Base-by-base conservation (phyloP, 2,329 filamentous ascomycete genomes). In the Fusarium buxicola region DNA sequence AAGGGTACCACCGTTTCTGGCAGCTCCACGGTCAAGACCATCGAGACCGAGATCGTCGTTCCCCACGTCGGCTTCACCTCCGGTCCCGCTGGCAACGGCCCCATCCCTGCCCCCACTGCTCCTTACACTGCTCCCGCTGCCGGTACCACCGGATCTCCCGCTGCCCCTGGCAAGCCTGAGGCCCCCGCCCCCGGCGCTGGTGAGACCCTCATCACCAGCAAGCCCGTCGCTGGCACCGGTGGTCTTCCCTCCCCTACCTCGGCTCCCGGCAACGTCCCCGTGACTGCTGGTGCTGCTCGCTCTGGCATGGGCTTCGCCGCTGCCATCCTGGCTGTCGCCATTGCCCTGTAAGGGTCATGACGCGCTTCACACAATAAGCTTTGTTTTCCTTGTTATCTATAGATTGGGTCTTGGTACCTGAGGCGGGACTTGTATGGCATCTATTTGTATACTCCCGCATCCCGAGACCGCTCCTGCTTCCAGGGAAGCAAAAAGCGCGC, bases 61-160 rank as follows among this genome's bases (percentile, higher is more conserved):
- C 85, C 85, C 38, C 74, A 83, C 75, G 80, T 87, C 60, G 79
- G 73, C 70, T 81, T 86, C 77, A 76, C 77, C 60, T 78, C 79
- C 32, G 68, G 66, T 51, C 57, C 62, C 49, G 59, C 58, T 58
- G 63, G 63, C 18, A 58, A 68, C 51, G 55, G 44, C 15, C 61
- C 60, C 41, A 35, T 67, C 15, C 60, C 74, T 62, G 75, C 74
- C 40, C 69, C 69, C 44, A 78, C 82, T 43, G 76, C 68, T 32
- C 70, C 81, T 34, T 74, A 80, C 25, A 78, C 76, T n/a, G 75
- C 78, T 51, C 76, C 80, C 45, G 74, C 73, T 34, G 45, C 61
- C 24, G 58, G 68, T 44, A 69, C 60, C 45, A 69, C 60, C 12
- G 46, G 57, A 41, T 38, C 55, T n/a, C 50, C 62, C 25, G 27